Evolutionary conservation across 495 filamentous ascomycete genomes (phyloP).

Genomic region (Daldinia decipiens): DNA sequence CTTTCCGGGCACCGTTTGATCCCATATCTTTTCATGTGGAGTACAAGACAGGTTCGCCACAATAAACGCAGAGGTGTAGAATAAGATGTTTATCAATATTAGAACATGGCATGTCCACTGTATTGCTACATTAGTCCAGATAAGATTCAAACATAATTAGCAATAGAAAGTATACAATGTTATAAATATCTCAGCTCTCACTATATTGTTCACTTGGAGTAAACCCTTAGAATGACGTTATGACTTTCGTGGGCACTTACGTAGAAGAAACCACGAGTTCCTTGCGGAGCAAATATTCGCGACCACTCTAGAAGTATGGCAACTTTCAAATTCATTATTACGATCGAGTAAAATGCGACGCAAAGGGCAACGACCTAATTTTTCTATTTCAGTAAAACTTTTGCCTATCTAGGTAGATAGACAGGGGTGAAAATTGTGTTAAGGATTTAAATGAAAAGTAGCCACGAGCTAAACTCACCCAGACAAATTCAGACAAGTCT

Average conservation of each 20-base stretch:
- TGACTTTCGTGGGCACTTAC: not conserved
- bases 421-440: not conserved
- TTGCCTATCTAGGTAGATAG: not conserved
- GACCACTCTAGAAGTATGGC: constrained; percentile 4
- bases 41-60: not conserved
- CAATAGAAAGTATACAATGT: not conserved
- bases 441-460: not conserved
- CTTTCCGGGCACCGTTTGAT: not conserved
- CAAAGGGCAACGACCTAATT: not conserved
- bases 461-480: not conserved
- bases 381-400: not conserved
- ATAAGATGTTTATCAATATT: not conserved
- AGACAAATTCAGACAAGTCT: not conserved
- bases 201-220: not conserved
- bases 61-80: not conserved
- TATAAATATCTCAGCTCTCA: not conserved
- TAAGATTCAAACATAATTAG: not conserved
- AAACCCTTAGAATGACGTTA: too few relatives aligned
- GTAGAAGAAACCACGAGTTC: constrained; percentile 3
- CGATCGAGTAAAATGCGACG: not conserved
- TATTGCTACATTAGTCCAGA: not conserved
- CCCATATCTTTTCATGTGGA: constrained; percentile 1
- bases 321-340: not conserved
- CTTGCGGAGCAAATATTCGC: not conserved
- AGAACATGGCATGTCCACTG: not conserved